These are phyloP conservation scores for Maudiozyma bulderi DNA, from an alignment of 805 yeast genomes.

Conservation along the genomic window DNA sequence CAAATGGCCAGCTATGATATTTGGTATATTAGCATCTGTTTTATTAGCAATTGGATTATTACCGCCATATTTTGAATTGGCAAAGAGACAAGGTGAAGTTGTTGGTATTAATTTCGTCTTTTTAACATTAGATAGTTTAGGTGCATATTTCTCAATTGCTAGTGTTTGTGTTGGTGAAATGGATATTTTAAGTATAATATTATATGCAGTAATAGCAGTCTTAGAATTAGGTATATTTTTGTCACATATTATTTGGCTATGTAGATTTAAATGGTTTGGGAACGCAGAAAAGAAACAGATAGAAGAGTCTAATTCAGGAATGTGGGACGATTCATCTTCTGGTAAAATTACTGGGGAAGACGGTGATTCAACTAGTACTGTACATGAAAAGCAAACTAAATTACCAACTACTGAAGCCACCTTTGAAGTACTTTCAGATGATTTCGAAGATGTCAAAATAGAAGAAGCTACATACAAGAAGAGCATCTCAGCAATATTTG, in stretches of 20 bases:
- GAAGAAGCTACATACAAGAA: no score
- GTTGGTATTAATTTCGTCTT: constrained; percentile 83
- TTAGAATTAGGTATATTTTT: constrained; percentile 69
- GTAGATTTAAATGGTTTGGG: constrained; percentile 30
- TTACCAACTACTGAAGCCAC: no score
- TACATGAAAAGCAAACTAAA: no score
- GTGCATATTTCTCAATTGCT: constrained; percentile 70
- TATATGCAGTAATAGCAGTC: constrained; percentile 63
- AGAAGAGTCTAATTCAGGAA: no score
- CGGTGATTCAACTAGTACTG: background rate
- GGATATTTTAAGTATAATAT: constrained; percentile 70
- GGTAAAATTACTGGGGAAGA: background rate
- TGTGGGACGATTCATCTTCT: no score
- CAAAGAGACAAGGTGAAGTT: constrained; percentile 71
- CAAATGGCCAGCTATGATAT: constrained; percentile 67
- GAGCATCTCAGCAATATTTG: no score
- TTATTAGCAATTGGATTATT: constrained; percentile 66
- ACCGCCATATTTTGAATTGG: constrained; percentile 82
- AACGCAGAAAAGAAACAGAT: background rate
- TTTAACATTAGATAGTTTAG: constrained; percentile 62
- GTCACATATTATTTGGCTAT: constrained; percentile 62
- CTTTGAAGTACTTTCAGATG: no score
- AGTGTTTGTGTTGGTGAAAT: constrained; percentile 51
- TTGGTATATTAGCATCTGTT: constrained; percentile 77
- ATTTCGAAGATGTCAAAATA: no score